Evolutionary conservation across 306 rosid genomes (phyloP).

Genomic region (Cucumis hystrix): DNA sequence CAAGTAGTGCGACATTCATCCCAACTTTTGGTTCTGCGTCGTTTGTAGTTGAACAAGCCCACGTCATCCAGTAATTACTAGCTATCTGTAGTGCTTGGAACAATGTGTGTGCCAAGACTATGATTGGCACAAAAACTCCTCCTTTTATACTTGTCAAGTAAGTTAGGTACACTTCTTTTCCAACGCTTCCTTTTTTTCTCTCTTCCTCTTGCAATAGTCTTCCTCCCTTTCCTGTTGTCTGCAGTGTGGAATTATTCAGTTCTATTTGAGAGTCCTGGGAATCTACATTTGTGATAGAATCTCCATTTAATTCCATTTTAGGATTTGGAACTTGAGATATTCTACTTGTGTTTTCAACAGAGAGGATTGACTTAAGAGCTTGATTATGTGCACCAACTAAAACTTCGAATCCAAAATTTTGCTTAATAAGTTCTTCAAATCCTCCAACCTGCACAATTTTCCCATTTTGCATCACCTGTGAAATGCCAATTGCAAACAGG

Average conservation of each 20-base stretch:
- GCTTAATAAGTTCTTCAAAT: slow-evolving; percentile 63
- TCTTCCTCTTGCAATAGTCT: slow-evolving; percentile 83
- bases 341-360: slow-evolving; percentile 48
- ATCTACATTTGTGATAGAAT: slow-evolving; percentile 26
- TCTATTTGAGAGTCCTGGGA: slow-evolving; percentile 24
- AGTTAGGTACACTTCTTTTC: slow-evolving; percentile 67
- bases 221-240: slow-evolving; percentile 42
- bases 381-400: slow-evolving; percentile 88
- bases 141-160: slow-evolving; percentile 64
- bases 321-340: slow-evolving; percentile 19
- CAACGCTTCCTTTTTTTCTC: slow-evolving; percentile 82
- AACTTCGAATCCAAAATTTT: slow-evolving; percentile 73
- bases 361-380: slow-evolving; percentile 63
- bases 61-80: slow-evolving; percentile 95
- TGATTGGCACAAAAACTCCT: slow-evolving; percentile 64
- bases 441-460: slow-evolving; percentile 69
- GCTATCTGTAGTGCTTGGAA: slow-evolving; percentile 78
- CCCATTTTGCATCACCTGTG: slow-evolving; percentile 91
- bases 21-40: slow-evolving; percentile 38
- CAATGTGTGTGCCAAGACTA: slow-evolving; percentile 69
- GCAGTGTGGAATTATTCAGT: slow-evolving; percentile 40
- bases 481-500: not conserved
- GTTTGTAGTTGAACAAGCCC: slow-evolving; percentile 75
- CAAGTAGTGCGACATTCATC: slow-evolving; percentile 40
- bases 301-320: slow-evolving; percentile 28